Evolutionary conservation across 129 eudicot genomes (phyloP).

Genomic region (Glebionis coronaria): DNA sequence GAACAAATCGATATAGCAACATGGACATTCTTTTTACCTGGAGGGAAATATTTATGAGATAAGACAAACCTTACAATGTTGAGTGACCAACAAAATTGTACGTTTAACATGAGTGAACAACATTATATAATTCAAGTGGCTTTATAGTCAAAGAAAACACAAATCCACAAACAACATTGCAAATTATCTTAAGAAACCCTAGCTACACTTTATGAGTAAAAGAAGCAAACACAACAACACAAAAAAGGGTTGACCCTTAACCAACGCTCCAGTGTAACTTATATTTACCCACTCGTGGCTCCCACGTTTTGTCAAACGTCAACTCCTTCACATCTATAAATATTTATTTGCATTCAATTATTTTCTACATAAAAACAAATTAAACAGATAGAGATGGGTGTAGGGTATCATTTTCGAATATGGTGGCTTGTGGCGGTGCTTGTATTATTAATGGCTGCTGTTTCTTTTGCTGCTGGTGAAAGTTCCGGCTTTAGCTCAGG

Average conservation of each 20-base stretch:
- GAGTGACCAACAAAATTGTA: too few relatives aligned
- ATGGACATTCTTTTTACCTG: too few relatives aligned
- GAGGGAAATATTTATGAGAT: too few relatives aligned
- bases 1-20: too few relatives aligned
- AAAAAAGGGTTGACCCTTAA: conserved; percentile 32
- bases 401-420: conserved; percentile 6
- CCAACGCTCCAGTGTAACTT: conserved; percentile 1
- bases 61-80: too few relatives aligned
- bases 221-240: conserved; percentile 20
- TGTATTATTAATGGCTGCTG: conserved; percentile 24
- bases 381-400: neutral
- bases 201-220: conserved; percentile 20
- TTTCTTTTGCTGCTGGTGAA: conserved; percentile 27
- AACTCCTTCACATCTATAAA: conserved; percentile 14
- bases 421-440: conserved; percentile 39
- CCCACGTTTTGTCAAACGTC: conserved; percentile 33
- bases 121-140: too few relatives aligned
- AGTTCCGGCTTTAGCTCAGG: conserved; percentile 36
- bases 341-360: conserved; percentile 1
- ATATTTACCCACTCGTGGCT: conserved; percentile 26
- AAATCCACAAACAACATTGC: neutral
- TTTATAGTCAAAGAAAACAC: too few relatives aligned
- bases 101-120: too few relatives aligned
- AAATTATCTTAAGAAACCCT: neutral
- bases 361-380: neutral